Evolutionary conservation across 2,329 filamentous ascomycete genomes (phyloP), one percentile per base, ranked within the genome.

Genomic region (Aspergillus sp.): DNA sequence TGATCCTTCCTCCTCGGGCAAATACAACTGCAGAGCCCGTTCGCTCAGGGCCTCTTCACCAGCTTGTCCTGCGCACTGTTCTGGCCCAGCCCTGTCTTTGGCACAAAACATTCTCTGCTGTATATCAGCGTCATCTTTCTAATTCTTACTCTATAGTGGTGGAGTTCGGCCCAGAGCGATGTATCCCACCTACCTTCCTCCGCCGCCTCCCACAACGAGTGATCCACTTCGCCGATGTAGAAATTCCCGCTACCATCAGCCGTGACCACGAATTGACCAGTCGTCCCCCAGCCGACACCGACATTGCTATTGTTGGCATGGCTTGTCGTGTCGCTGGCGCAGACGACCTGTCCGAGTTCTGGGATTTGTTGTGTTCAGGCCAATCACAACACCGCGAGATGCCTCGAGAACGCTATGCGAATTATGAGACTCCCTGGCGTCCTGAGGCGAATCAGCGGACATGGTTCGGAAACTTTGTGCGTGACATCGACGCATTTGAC

Each of bases 281-380:
- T 15, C 51, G 56, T 13, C 39, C 45, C 11, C 44, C 33, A 19
- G 58, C 60, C 5, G 61, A 64, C 6, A 50, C 66, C 34, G 68
- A 66, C 27, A 70, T 75, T 12, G 73, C 73, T 2, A 61, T 75
- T 13, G 60, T 75, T 7, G 72, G 73, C 2, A 74, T 74, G 71
- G 62, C 71, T 3, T 67, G 69, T 24, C 60, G 68, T 1, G 66
- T 74, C 11, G 65, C 73, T 1, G 70, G 70, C 2, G 71, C 67
- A 2, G 69, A 64, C 20, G 57, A 62, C 33, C 30, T 61, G 4
- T 62, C 66, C 5, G 70, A 70, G 19, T 66, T 77, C 41, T 76
- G 73, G 73, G 57, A 71, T 1, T 52, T 77, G 9, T 54, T 70
- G 4, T 63, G 61, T 11, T 41, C 52, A 0, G 68, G 68, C 4